phyloP scores from a whole-genome alignment of 495 filamentous ascomycete genomes.

The Aspergillus affinis region DNA sequence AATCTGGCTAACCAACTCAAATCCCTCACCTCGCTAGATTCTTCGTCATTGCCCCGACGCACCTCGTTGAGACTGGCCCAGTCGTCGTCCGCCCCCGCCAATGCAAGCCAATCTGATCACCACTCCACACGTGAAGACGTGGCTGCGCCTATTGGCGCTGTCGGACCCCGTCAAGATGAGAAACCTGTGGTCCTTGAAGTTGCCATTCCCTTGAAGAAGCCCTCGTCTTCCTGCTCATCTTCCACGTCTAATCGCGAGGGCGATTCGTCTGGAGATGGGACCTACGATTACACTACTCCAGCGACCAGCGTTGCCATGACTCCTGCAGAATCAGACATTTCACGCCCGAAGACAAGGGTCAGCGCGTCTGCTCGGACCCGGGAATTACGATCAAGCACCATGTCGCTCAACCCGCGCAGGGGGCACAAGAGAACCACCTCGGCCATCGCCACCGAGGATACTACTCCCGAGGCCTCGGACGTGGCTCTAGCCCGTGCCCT shows the following conservation, averaged over 20 bases:
- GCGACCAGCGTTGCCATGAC: conserved; percentile 70
- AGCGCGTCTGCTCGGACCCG: conserved; percentile 42
- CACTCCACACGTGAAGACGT: conserved; percentile 1
- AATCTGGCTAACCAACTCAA: background rate
- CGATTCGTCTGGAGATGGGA: conserved; percentile 41
- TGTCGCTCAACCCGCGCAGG: conserved; percentile 30
- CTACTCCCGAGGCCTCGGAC: conserved; percentile 45
- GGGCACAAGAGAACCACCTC: conserved; percentile 36
- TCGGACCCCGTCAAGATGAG: conserved; percentile 1
- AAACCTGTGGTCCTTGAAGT: conserved; percentile 30
- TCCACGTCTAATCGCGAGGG: conserved; percentile 34
- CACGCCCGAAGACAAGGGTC: conserved; percentile 29
- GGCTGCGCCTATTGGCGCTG: background rate
- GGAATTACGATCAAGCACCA: conserved; percentile 40
- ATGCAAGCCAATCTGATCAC: conserved; percentile 7
- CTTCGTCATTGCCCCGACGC: conserved; percentile 18
- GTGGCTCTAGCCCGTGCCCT: conserved; percentile 56
- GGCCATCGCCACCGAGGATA: conserved; percentile 28
- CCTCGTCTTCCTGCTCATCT: conserved; percentile 25
- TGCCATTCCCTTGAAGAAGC: conserved; percentile 38
- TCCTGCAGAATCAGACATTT: conserved; percentile 44
- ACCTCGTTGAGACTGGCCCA: conserved; percentile 27
- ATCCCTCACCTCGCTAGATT: conserved; percentile 1
- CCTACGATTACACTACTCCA: conserved; percentile 69
- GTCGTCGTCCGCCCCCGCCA: conserved; percentile 20